A percentile compares a stretch with the other conserved stretches of the same genome.
phyloP scores from a whole-genome alignment of 2,329 filamentous ascomycete genomes.

The Colletotrichum godetiae region DNA sequence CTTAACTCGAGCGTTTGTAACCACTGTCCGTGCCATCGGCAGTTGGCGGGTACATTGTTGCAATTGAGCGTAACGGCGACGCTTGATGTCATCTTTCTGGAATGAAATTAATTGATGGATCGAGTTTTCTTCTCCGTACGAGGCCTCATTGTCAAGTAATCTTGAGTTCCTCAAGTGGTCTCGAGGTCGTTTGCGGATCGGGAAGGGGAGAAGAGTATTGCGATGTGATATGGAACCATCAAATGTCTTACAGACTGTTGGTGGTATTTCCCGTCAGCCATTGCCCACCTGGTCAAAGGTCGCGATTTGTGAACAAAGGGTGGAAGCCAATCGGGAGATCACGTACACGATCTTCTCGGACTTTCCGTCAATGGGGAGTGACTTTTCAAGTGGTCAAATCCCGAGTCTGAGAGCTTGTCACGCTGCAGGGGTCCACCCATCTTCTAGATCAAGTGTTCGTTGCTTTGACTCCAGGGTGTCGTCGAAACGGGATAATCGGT shows the following conservation, averaged over 20 bases:
- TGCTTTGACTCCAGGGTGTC: not conserved
- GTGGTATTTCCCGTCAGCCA: not conserved
- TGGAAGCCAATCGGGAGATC: not conserved
- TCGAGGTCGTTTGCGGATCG: too few relatives aligned
- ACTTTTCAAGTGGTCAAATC: not conserved
- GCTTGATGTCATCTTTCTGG: not conserved
- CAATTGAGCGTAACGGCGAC: not conserved
- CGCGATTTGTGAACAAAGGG: not conserved
- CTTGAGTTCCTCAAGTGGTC: not conserved
- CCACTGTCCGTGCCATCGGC: constrained; percentile 21
- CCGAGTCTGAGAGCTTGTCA: not conserved
- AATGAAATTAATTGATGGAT: not conserved
- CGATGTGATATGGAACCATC: not conserved
- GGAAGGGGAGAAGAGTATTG: not conserved
- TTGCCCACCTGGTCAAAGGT: not conserved
- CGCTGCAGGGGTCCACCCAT: not conserved
- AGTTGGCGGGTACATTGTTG: not conserved
- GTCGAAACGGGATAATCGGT: not conserved
- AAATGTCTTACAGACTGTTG: not conserved
- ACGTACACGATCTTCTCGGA: not conserved
- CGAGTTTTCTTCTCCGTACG: not conserved
- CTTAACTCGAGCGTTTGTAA: not conserved
- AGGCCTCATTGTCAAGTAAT: too few relatives aligned
- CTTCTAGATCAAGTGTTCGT: not conserved
- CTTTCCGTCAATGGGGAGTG: not conserved